Evolutionary conservation across 768 basidiomycete genomes (phyloP).

Genomic region (Phlebiopsis gigantea): DNA sequence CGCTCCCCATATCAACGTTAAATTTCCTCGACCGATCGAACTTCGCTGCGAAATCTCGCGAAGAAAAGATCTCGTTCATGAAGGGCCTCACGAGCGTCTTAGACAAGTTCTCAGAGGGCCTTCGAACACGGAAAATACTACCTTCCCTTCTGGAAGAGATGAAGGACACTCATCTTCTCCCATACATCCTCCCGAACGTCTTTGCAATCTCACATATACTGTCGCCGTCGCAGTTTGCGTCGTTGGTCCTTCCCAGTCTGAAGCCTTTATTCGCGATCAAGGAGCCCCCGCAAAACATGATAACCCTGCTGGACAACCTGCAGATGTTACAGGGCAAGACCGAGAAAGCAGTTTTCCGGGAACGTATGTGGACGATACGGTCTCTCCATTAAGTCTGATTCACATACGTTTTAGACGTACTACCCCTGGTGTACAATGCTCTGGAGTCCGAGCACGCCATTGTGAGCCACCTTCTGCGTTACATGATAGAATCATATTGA

Average conservation of each 20-base stretch:
- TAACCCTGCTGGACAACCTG: conserved; percentile 88
- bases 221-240: conserved; percentile 75
- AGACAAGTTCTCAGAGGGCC: conserved; percentile 80
- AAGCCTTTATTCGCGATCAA: conserved; percentile 87
- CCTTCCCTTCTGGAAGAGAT: conserved; percentile 95
- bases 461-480: conserved; percentile 33
- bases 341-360: conserved; percentile 77
- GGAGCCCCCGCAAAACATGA: conserved; percentile 97
- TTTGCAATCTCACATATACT: conserved; percentile 82
- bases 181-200: conserved; percentile 94
- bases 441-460: conserved; percentile 91
- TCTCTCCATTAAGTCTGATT: neutral
- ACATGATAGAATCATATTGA: neutral
- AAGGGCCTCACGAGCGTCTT: conserved; percentile 81
- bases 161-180: conserved; percentile 91
- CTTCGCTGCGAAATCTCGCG: conserved; percentile 88
- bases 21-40: conserved; percentile 95
- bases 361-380: conserved; percentile 82
- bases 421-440: conserved; percentile 93
- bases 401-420: conserved; percentile 60
- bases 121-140: conserved; percentile 83
- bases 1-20: conserved; percentile 90
- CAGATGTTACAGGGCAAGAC: conserved; percentile 86
- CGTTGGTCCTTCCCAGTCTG: conserved; percentile 76
- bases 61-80: conserved; percentile 97